Evolutionary conservation across 768 basidiomycete species (phyloP).

Genomic region (Scleroderma bovista): DNA sequence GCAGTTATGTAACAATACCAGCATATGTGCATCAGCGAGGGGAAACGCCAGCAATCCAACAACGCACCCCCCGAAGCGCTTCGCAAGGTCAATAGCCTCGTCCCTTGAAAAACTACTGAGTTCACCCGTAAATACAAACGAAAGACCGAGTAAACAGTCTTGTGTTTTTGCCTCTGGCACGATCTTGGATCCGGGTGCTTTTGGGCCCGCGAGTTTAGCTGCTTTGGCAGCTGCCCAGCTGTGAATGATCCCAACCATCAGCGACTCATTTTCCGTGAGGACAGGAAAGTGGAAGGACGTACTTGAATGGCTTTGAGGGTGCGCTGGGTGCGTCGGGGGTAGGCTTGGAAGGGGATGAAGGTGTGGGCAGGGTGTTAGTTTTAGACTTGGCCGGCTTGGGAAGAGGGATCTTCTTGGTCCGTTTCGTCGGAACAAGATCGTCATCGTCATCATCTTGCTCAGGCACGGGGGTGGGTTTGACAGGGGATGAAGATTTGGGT

Average conservation of each 20-base stretch:
- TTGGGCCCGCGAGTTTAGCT: constrained; percentile 55
- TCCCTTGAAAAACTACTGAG: constrained; percentile 82
- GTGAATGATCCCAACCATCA: not conserved
- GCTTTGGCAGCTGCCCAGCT: constrained; percentile 54
- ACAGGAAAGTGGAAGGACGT: constrained; percentile 5
- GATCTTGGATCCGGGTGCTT: constrained; percentile 50
- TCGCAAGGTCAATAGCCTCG: constrained; percentile 81
- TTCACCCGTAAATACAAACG: constrained; percentile 96
- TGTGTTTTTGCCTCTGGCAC: constrained; percentile 70
- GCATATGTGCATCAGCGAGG: not conserved
- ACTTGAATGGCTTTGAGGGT: constrained; percentile 22
- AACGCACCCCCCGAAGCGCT: constrained; percentile 88
- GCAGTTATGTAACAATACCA: too few species aligned
- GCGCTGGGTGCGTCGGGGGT: not conserved
- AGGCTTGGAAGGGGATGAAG: not conserved
- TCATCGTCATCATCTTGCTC: constrained; percentile 12
- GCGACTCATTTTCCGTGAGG: too few species aligned
- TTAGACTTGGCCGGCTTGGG: constrained; percentile 9
- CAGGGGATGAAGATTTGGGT: constrained; percentile 7
- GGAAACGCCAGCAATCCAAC: too few species aligned
- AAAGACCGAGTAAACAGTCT: constrained; percentile 77
- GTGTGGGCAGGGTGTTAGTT: constrained; percentile 6
- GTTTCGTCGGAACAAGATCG: constrained; percentile 8
- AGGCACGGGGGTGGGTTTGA: constrained; percentile 3
- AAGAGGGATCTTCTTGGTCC: not conserved